Evolutionary conservation across 345 rosid genomes (phyloP).

Genomic region (Eucalyptus tenuipes): DNA sequence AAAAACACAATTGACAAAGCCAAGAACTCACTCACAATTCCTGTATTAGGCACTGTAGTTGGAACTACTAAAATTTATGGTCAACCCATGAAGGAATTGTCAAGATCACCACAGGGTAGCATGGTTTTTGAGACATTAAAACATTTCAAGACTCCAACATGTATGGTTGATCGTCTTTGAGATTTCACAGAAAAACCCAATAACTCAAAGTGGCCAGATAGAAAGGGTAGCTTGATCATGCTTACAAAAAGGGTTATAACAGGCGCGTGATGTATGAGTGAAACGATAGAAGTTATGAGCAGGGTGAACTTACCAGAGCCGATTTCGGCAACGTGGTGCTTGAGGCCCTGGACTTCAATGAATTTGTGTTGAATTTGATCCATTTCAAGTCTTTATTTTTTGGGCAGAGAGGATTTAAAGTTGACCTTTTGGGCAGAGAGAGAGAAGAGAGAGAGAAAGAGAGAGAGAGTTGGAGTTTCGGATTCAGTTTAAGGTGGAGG

Average conservation of each 20-base stretch:
- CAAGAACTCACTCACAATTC: not conserved
- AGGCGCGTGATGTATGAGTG: not conserved
- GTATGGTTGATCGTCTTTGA: not conserved
- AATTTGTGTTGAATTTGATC: conserved; percentile 33
- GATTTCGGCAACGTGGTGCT: conserved; percentile 33
- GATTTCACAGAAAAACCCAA: not conserved
- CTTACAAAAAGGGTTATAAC: not conserved
- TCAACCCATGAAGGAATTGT: not conserved
- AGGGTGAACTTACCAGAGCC: conserved; percentile 12
- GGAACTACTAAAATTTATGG: not conserved
- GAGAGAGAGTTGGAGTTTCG: not conserved
- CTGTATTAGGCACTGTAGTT: not conserved
- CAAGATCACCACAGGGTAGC: not conserved
- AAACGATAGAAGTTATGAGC: not conserved
- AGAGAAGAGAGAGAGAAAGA: not conserved
- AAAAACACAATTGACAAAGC: not conserved
- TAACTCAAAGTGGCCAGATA: not conserved
- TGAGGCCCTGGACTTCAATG: conserved; percentile 11
- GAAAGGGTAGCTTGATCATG: not conserved
- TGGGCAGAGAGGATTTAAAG: not conserved
- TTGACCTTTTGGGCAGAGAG: not conserved
- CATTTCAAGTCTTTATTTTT: not conserved
- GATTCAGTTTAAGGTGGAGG: not conserved
- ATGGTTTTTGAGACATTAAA: not conserved
- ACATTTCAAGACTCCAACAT: not conserved